Evolutionary conservation across 2,329 filamentous ascomycete species (phyloP), one percentile per base, ranked within the genome.

Genomic region (Zopfia rhizophila): DNA sequence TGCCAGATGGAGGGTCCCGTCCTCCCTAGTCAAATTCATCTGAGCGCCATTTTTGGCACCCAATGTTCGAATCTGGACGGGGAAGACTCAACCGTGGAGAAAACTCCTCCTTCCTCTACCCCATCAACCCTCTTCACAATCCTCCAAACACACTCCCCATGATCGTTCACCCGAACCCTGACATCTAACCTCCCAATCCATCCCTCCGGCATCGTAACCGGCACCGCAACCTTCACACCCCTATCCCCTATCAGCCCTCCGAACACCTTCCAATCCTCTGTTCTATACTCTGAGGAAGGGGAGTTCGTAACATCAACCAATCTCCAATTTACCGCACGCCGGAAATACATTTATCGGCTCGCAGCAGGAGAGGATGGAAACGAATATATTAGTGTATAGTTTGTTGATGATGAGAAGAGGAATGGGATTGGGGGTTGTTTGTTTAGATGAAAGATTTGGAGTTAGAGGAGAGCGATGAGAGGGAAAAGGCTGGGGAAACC

Each of bases 301-400:
- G 78, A 81, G 3, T 89, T 91, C 61, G 76, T 69, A 11, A 84
- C 85, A 0, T 69, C 75, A 0, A 75, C 74, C 3, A 81, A 80
- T 0, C 65, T 86, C 21, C 70, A 72, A 1, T 85, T 90, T 66
- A 74, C 71, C 5, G 85, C 84, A 0, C 81, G 78, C n/a, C 74
- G 85, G 23, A 81, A 86, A 11, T 92, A 92, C 58, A 78, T 90
- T 1, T 91, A 88, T 77, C 80, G 87, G 0, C 89, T 90, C 18
- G 12, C 14, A 2, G 8, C 5, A 5, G 13, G 25, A 10, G 30
- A 40, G 17, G 35, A 7, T 7, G 18, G 14, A 35, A 14, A 8
- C 0, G 24, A 32, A 3, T 53, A 51, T 0, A 38, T 53, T 13
- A 40, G 16, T 7, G 36, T 53, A 2, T 35, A 41, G 18, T 53